Evolutionary conservation across 2,329 filamentous ascomycete genomes (phyloP).

Genomic region (Penicillium occitanis): DNA sequence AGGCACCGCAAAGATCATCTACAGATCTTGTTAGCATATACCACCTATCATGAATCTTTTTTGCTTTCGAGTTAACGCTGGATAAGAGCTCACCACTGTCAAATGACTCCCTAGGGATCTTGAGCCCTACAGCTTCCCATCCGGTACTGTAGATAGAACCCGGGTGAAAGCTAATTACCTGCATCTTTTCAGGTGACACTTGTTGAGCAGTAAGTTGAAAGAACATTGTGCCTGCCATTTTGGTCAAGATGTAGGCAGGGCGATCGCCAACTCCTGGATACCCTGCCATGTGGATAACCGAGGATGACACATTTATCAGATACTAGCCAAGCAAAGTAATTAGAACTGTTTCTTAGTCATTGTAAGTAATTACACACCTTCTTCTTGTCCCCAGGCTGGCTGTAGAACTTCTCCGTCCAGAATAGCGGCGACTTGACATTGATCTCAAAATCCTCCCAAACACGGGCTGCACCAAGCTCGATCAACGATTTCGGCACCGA

Average conservation of each 20-base stretch:
- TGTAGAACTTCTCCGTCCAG: conserved; percentile 7
- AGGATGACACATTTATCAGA: conserved; percentile 9
- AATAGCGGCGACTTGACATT: conserved; percentile 4
- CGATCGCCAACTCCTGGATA: conserved; percentile 14
- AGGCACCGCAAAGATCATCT: conserved; percentile 30
- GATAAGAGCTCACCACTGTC: background rate
- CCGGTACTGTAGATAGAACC: background rate
- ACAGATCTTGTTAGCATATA: background rate
- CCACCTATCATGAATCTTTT: background rate
- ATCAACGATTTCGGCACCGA: conserved; percentile 17
- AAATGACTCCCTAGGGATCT: conserved; percentile 2
- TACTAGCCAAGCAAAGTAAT: background rate
- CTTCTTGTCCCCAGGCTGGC: background rate
- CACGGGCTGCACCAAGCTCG: background rate
- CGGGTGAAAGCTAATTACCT: conserved; percentile 24
- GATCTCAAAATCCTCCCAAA: conserved; percentile 3
- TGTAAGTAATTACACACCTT: background rate
- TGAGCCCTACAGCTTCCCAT: background rate
- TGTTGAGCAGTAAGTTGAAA: conserved; percentile 17
- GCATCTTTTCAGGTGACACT: conserved; percentile 22
- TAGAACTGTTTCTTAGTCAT: background rate
- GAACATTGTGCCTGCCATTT: conserved; percentile 12
- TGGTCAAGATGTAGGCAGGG: conserved; percentile 8
- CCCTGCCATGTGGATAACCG: conserved; percentile 2
- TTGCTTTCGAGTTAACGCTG: background rate